phyloP scores from a whole-genome alignment of 106 monocot genomes.

The Dendrobium nobile region DNA sequence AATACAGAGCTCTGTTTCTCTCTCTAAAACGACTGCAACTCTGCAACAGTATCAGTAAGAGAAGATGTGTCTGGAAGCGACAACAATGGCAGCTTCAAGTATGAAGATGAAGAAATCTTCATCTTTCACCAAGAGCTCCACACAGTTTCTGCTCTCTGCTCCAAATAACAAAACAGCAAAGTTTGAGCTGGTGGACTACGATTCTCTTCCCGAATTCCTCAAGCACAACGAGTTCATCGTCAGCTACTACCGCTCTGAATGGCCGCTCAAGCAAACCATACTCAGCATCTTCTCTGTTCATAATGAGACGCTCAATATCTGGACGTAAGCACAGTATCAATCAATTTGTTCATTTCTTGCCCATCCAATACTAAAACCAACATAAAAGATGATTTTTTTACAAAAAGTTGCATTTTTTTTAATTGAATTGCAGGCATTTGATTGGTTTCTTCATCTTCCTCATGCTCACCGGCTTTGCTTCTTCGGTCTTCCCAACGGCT shows the following conservation, averaged over 20 bases:
- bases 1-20: too few relatives aligned
- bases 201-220: conserved; percentile 30
- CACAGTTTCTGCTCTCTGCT: too few relatives aligned
- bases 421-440: conserved; percentile 13
- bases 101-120: too few relatives aligned
- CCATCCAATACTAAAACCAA: too few relatives aligned
- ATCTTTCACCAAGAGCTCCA: too few relatives aligned
- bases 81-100: too few relatives aligned
- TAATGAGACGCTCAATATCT: conserved; percentile 50
- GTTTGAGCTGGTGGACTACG: conserved; percentile 21
- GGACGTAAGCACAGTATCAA: conserved; percentile 31
- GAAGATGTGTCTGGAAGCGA: too few relatives aligned
- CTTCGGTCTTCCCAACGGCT: neutral
- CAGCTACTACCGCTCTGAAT: conserved; percentile 33
- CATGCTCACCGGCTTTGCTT: neutral
- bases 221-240: conserved; percentile 49
- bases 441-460: conserved; percentile 28
- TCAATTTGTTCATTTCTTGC: too few relatives aligned
- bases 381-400: too few relatives aligned
- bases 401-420: neutral
- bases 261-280: conserved; percentile 46
- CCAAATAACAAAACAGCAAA: neutral
- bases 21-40: too few relatives aligned
- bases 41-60: too few relatives aligned
- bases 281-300: conserved; percentile 55